Evolutionary conservation across 371 early-diverging fungal genomes (phyloP).

Genomic region (Quaeritorhiza haematococci): DNA sequence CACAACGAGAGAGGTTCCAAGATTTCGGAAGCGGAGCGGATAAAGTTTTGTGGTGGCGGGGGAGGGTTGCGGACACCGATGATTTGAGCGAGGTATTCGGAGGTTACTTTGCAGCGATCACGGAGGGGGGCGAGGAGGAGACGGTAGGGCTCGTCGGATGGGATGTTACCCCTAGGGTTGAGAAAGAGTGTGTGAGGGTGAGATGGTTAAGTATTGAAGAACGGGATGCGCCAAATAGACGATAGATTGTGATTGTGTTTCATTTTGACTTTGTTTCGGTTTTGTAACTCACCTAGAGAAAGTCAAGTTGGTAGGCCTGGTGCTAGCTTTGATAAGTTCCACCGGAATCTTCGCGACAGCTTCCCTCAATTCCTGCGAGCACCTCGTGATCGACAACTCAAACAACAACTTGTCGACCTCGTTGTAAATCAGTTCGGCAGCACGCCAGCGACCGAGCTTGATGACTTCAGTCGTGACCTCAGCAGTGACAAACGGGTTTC

Average conservation of each 20-base stretch:
- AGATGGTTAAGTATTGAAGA: neutral
- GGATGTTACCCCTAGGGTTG: slow-evolving; percentile 10
- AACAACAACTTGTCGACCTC: slow-evolving; percentile 25
- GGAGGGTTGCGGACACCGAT: slow-evolving; percentile 13
- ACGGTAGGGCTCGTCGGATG: slow-evolving; percentile 27
- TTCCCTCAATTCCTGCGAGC: slow-evolving; percentile 5
- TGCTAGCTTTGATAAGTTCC: slow-evolving; percentile 5
- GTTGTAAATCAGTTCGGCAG: slow-evolving; percentile 17
- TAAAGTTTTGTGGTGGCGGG: slow-evolving; percentile 15
- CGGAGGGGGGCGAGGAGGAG: slow-evolving; percentile 14
- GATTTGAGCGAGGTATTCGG: slow-evolving; percentile 10
- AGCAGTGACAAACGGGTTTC: slow-evolving; percentile 24
- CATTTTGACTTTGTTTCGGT: too few relatives aligned
- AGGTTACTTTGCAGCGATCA: slow-evolving; percentile 21
- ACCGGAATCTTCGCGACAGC: slow-evolving; percentile 8
- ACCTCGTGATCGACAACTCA: slow-evolving; percentile 16
- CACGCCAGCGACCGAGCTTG: slow-evolving; percentile 24
- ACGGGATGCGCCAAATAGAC: too few relatives aligned
- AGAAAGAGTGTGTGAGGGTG: neutral
- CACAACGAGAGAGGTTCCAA: slow-evolving; percentile 21
- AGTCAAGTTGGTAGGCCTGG: slow-evolving; percentile 13
- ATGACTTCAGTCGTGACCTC: slow-evolving; percentile 25
- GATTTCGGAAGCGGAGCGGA: slow-evolving; percentile 10
- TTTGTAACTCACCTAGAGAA: slow-evolving; percentile 16
- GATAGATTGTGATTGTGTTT: too few relatives aligned